Percentiles rank a stretch among this genome's conserved stretches.
These are phyloP conservation scores for Picea mariana DNA, from an alignment of 83 land plant genomes.

Conservation along the genomic window DNA sequence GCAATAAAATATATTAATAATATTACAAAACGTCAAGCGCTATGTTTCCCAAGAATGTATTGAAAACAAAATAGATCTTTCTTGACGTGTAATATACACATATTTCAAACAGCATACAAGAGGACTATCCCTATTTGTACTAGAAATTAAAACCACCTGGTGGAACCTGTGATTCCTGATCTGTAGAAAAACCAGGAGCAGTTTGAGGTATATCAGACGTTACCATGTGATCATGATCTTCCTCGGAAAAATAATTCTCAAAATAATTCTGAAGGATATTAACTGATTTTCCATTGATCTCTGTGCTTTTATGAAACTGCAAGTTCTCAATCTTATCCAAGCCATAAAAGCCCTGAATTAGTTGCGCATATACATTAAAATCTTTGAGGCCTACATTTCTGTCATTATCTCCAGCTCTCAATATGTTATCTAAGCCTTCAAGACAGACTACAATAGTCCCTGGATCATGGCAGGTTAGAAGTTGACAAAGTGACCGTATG, in stretches of 20 bases:
- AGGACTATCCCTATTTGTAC: too few species aligned
- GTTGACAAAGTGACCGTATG: constrained; percentile 41
- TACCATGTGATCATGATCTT: background rate
- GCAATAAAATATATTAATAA: too few species aligned
- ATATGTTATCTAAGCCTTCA: constrained; percentile 36
- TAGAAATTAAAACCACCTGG: too few species aligned
- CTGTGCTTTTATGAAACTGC: constrained; percentile 67
- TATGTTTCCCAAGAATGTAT: too few species aligned
- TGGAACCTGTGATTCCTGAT: too few species aligned
- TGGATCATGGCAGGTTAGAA: constrained; percentile 29
- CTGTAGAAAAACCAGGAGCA: too few species aligned
- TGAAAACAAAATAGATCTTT: too few species aligned
- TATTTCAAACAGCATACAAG: too few species aligned
- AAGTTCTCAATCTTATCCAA: constrained; percentile 68
- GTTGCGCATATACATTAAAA: constrained; percentile 50
- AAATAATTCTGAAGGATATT: constrained; percentile 53
- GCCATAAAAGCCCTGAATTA: constrained; percentile 65
- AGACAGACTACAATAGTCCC: constrained; percentile 29
- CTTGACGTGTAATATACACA: too few species aligned
- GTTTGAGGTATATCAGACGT: too few species aligned
- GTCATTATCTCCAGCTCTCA: constrained; percentile 40
- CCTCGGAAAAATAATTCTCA: constrained; percentile 60
- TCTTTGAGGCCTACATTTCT: constrained; percentile 23
- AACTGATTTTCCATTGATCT: constrained; percentile 63
- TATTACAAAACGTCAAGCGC: too few species aligned